Conservation (phyloP, 2,329 filamentous ascomycete species). For the Fusarium sp. region DNA sequence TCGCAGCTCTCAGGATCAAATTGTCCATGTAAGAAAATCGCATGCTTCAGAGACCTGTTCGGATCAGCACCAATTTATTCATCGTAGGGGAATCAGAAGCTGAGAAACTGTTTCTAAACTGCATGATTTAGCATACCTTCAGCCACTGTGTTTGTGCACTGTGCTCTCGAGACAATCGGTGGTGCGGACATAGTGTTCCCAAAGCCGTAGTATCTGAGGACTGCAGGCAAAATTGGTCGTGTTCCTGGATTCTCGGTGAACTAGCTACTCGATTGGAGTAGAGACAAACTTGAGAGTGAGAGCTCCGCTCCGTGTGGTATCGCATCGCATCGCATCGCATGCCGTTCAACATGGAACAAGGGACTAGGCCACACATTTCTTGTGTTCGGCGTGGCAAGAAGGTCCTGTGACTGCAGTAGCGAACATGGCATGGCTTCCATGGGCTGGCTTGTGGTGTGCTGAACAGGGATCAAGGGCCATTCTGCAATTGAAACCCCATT, state of each 20-base stretch:
- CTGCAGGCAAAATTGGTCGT: conserved; percentile 30
- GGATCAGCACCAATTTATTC: neutral
- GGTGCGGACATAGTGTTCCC: conserved; percentile 38
- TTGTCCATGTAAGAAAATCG: neutral
- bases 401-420: conserved; percentile 48
- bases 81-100: conserved; percentile 5
- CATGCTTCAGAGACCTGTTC: conserved; percentile 6
- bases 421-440: conserved; percentile 23
- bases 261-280: conserved; percentile 42
- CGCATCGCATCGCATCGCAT: conserved; percentile 17
- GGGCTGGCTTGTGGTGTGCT: conserved; percentile 45
- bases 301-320: conserved; percentile 11
- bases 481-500: conserved; percentile 47
- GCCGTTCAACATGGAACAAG: conserved; percentile 27
- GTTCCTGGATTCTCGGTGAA: conserved; percentile 49
- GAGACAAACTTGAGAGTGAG: conserved; percentile 16
- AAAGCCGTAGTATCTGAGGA: conserved; percentile 12
- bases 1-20: neutral
- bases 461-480: conserved; percentile 44
- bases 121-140: conserved; percentile 8
- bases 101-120: conserved; percentile 13
- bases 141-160: conserved; percentile 19
- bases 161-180: neutral
- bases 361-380: conserved; percentile 32
- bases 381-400: conserved; percentile 44